These are phyloP conservation scores for Periconia sp. DNA, from an alignment of 2,329 filamentous ascomycete genomes.

Conservation along the genomic window DNA sequence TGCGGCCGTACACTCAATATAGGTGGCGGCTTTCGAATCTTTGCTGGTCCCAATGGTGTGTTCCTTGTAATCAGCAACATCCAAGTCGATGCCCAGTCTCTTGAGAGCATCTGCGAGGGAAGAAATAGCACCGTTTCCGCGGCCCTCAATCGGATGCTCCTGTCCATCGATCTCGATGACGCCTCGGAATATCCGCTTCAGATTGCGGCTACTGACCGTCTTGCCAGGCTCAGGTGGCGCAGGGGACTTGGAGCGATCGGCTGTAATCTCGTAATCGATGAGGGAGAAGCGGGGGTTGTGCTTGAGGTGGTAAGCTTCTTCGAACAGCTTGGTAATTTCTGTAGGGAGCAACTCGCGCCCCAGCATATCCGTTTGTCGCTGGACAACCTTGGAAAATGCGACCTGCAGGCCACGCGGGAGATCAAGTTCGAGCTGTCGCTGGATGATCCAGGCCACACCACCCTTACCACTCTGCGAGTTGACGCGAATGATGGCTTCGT, in stretches of 20 bases:
- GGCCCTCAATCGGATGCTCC: constrained; percentile 79
- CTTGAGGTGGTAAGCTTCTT: constrained; percentile 83
- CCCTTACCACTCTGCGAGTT: constrained; percentile 97
- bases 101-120: constrained; percentile 83
- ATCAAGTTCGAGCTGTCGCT: constrained; percentile 86
- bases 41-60: constrained; percentile 84
- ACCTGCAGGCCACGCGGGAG: constrained; percentile 91
- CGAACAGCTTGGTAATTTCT: constrained; percentile 89
- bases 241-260: constrained; percentile 80
- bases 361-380: constrained; percentile 77
- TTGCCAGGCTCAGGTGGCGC: constrained; percentile 71
- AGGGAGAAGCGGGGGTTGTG: constrained; percentile 84
- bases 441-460: constrained; percentile 92
- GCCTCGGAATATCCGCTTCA: constrained; percentile 83
- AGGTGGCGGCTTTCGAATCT: constrained; percentile 91
- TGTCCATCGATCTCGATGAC: constrained; percentile 81
- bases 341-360: constrained; percentile 82
- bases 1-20: constrained; percentile 82
- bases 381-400: constrained; percentile 87
- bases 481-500: constrained; percentile 96
- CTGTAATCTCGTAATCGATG: constrained; percentile 88
- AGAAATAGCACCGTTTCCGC: constrained; percentile 90
- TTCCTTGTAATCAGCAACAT: constrained; percentile 95
- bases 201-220: constrained; percentile 76
- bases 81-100: constrained; percentile 80